A percentile compares a stretch with the other conserved stretches of the same genome.
Conservation (phyloP, 176 grass and related monocot species). For the Ensete glaucum region DNA sequence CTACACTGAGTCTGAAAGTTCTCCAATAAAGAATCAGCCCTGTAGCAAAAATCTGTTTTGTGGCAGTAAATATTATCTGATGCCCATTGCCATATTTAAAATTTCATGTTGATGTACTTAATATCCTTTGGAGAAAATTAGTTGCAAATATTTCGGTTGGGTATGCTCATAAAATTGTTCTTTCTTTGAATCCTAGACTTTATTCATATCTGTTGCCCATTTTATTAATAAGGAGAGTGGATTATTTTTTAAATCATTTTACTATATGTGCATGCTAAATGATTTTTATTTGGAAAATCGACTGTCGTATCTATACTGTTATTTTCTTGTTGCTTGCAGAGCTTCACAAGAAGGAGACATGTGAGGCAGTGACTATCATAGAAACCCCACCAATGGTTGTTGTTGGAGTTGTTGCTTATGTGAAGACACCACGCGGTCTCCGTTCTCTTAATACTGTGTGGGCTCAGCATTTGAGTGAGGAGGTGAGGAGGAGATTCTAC, state of each 20-base stretch:
- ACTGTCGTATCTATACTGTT: background rate
- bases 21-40: too few species aligned
- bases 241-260: background rate
- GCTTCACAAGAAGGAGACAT: slow-evolving; percentile 95
- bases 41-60: too few species aligned
- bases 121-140: background rate
- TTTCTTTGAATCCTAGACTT: too few species aligned
- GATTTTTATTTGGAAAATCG: background rate
- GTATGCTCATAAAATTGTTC: too few species aligned
- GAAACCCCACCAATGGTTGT: slow-evolving; percentile 75
- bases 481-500: slow-evolving; percentile 80
- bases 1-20: too few species aligned
- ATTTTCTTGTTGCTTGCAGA: slow-evolving; percentile 29
- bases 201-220: too few species aligned
- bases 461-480: slow-evolving; percentile 95
- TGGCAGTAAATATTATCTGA: too few species aligned
- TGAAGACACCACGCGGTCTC: slow-evolving; percentile 82
- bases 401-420: slow-evolving; percentile 81
- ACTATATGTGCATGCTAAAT: background rate
- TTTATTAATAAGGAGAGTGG: background rate
- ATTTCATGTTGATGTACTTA: background rate
- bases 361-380: slow-evolving; percentile 81
- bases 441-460: slow-evolving; percentile 79
- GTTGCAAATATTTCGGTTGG: too few species aligned
- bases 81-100: too few species aligned